These are phyloP conservation scores for Cucurbita maxima DNA, from an alignment of 306 rosid genomes.

Conservation along the genomic window DNA sequence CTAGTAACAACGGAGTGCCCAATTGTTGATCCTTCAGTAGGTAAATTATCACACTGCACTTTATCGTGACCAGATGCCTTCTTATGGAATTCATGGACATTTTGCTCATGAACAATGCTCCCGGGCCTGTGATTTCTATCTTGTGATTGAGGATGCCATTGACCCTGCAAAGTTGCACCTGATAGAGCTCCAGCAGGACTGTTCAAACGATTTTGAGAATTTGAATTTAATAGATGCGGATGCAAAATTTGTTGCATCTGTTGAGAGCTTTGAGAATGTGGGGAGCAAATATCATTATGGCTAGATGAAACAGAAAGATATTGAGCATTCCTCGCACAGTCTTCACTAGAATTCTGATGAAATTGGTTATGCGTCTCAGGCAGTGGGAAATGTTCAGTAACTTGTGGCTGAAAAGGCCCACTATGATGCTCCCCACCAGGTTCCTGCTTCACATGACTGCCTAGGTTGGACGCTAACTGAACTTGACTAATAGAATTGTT, in stretches of 20 bases:
- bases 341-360: slow-evolving; percentile 49
- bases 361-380: slow-evolving; percentile 67
- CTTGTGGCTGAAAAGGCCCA: slow-evolving; percentile 40
- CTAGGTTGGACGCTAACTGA: slow-evolving; percentile 39
- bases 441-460: slow-evolving; percentile 51
- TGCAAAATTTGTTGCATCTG: slow-evolving; percentile 43
- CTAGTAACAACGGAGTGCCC: slow-evolving; percentile 42
- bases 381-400: slow-evolving; percentile 47
- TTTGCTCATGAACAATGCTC: slow-evolving; percentile 21
- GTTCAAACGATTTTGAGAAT: slow-evolving; percentile 55
- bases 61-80: slow-evolving; percentile 51
- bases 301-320: slow-evolving; percentile 37
- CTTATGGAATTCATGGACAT: slow-evolving; percentile 35
- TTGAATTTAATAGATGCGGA: slow-evolving; percentile 35
- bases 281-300: slow-evolving; percentile 40
- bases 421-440: slow-evolving; percentile 48
- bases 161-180: slow-evolving; percentile 33
- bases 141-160: slow-evolving; percentile 31
- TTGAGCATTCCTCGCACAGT: slow-evolving; percentile 38
- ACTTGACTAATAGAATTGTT: slow-evolving; percentile 50
- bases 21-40: slow-evolving; percentile 50
- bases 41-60: slow-evolving; percentile 71
- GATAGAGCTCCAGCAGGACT: slow-evolving; percentile 56
- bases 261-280: slow-evolving; percentile 46
- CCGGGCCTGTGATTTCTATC: slow-evolving; percentile 21